Percentiles rank a stretch among this genome's conserved stretches.
phyloP scores from a whole-genome alignment of 2,329 filamentous ascomycete genomes.

The Exophiala dermatitidis region DNA sequence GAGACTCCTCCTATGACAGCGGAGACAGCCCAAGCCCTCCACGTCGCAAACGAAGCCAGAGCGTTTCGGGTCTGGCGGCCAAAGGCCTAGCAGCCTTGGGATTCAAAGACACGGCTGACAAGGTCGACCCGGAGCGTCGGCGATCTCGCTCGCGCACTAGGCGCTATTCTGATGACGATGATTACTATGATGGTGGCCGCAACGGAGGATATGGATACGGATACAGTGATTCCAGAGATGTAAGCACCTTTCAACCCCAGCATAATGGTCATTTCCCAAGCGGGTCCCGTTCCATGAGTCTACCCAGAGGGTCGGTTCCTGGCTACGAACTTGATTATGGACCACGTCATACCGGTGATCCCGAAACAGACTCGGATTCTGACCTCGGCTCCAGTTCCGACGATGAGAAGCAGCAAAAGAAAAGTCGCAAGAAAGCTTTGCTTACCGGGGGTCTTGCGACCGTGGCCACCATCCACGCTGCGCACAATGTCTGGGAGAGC shows the following conservation, averaged over 20 bases:
- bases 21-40: constrained; percentile 48
- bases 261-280: constrained; percentile 18
- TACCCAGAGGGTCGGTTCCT: constrained; percentile 23
- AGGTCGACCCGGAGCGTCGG: constrained; percentile 29
- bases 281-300: constrained; percentile 26
- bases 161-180: constrained; percentile 32
- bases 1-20: constrained; percentile 47
- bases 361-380: constrained; percentile 40
- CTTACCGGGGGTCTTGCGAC: constrained; percentile 60
- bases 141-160: neutral
- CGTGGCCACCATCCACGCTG: constrained; percentile 62
- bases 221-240: constrained; percentile 38
- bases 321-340: constrained; percentile 24
- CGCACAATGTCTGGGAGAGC: constrained; percentile 56
- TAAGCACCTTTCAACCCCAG: constrained; percentile 35
- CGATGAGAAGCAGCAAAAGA: constrained; percentile 56
- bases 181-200: constrained; percentile 36
- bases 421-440: constrained; percentile 59
- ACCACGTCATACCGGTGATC: constrained; percentile 27
- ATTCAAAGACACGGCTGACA: constrained; percentile 31
- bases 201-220: constrained; percentile 29
- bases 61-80: constrained; percentile 40
- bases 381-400: constrained; percentile 53
- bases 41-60: constrained; percentile 41
- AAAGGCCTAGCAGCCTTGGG: constrained; percentile 42